Conservation (phyloP, 2,329 filamentous ascomycete species). For the Bipolaris zeicola region DNA sequence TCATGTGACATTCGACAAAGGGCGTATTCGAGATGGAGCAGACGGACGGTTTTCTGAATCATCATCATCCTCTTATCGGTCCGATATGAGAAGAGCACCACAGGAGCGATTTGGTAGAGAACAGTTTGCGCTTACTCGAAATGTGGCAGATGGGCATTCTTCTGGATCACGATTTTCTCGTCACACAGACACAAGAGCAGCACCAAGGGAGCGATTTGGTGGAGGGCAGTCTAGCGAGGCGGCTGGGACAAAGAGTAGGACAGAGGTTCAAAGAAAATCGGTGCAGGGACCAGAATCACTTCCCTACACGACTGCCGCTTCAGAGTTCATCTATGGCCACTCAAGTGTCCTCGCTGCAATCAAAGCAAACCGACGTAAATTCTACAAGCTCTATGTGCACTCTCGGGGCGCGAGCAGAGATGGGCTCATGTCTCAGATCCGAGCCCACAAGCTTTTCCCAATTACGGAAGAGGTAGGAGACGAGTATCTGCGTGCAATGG, state of each 20-base stretch:
- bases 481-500: conserved; percentile 70
- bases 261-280: not conserved
- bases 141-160: not conserved
- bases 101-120: not conserved
- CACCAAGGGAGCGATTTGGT: not conserved
- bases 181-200: conserved; percentile 10
- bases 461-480: conserved; percentile 60
- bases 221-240: not conserved
- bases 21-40: not conserved
- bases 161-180: conserved; percentile 3
- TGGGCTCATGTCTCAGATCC: conserved; percentile 27
- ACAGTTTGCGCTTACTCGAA: not conserved
- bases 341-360: conserved; percentile 82
- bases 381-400: conserved; percentile 82
- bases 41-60: conserved; percentile 1
- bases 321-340: conserved; percentile 87
- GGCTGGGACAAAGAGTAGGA: not conserved
- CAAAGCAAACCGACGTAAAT: conserved; percentile 67
- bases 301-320: conserved; percentile 81
- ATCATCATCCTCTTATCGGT: conserved; percentile 3
- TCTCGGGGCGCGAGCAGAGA: conserved; percentile 26
- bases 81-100: conserved; percentile 8
- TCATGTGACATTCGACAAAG: not conserved
- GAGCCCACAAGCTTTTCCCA: conserved; percentile 24
- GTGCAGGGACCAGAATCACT: conserved; percentile 49